Conservation (phyloP, 225 moss, liverwort and hornwort genomes). For the Rhytidiadelphus loreus region DNA sequence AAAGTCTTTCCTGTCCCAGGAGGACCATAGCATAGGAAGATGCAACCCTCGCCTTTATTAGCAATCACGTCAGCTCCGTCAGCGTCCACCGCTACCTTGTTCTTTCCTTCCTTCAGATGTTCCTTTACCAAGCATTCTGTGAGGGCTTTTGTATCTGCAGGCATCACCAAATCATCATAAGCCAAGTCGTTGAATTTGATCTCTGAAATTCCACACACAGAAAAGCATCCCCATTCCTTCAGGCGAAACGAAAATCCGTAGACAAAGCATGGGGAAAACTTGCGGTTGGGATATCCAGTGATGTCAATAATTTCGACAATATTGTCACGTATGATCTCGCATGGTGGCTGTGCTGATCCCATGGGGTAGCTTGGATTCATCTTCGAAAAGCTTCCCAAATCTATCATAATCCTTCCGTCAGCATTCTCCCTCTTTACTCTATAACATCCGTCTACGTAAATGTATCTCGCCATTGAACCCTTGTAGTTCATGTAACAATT, state of each 20-base stretch:
- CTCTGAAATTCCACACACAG: not conserved
- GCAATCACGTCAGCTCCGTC: conserved; percentile 18
- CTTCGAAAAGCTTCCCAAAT: not conserved
- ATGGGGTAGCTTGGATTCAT: not conserved
- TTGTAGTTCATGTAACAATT: not conserved
- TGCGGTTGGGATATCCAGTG: not conserved
- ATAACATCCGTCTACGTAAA: not conserved
- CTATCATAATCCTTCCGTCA: conserved; percentile 10
- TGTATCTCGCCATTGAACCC: not conserved
- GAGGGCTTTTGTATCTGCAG: too few relatives aligned
- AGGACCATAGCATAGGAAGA: too few relatives aligned
- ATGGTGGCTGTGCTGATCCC: not conserved
- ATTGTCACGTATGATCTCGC: not conserved
- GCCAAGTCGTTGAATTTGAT: not conserved
- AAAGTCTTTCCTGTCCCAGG: too few relatives aligned
- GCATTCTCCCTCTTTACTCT: not conserved
- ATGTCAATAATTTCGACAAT: not conserved
- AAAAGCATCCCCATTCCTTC: not conserved
- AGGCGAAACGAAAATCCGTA: not conserved
- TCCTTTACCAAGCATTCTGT: too few relatives aligned
- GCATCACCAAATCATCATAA: not conserved
- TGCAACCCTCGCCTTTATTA: too few relatives aligned
- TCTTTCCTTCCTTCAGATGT: not conserved
- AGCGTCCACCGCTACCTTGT: conserved; percentile 28
- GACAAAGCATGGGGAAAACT: not conserved